Conservation (phyloP, 2,329 filamentous ascomycete species). For the Chaetomiaceae sp. region DNA sequence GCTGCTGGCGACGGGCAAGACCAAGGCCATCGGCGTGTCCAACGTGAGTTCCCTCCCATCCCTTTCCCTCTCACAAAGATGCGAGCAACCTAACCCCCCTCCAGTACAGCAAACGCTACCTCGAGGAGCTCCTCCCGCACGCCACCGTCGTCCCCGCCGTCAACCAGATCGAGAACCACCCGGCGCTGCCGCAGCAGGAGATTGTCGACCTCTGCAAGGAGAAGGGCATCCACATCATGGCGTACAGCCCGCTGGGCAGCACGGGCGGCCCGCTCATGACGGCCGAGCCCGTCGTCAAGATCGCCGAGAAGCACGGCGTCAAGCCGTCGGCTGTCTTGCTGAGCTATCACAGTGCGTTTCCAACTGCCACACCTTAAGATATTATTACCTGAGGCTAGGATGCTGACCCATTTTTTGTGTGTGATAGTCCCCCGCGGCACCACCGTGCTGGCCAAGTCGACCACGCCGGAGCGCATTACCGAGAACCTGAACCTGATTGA, state of each 20-base stretch:
- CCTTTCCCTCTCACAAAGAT: too few species aligned
- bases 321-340: constrained; percentile 61
- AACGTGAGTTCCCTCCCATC: constrained; percentile 37
- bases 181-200: constrained; percentile 65
- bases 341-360: constrained; percentile 71
- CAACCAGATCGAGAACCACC: constrained; percentile 74
- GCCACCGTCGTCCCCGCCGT: constrained; percentile 56
- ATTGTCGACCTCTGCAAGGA: constrained; percentile 64
- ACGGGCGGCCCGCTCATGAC: constrained; percentile 61
- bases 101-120: constrained; percentile 52
- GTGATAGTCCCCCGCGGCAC: constrained; percentile 60
- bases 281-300: constrained; percentile 57
- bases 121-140: constrained; percentile 49
- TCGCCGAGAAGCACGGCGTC: constrained; percentile 60
- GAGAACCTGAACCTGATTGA: constrained; percentile 65
- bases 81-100: background rate
- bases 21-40: constrained; percentile 50
- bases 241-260: constrained; percentile 65
- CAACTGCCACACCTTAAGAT: too few species aligned
- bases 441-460: constrained; percentile 70
- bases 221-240: constrained; percentile 67
- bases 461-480: constrained; percentile 63
- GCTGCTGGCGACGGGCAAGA: constrained; percentile 56
- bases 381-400: background rate
- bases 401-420: constrained; percentile 7